Conservation (phyloP, 108 stramenopile species). For the Chaetoceros tenuissimus region DNA sequence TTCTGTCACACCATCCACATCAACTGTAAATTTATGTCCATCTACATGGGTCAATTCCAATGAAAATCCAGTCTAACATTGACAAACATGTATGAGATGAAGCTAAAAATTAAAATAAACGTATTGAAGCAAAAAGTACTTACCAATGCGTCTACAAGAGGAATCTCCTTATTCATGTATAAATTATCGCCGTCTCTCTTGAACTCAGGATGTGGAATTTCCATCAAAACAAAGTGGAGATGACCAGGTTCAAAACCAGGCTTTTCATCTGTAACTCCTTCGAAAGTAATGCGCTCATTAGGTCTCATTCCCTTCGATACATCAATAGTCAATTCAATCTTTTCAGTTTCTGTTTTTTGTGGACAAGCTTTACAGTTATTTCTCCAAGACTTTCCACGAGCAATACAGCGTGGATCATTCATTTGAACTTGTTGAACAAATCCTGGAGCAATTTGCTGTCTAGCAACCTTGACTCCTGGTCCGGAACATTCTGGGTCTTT, state of each 20-base stretch:
- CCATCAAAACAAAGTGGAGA: slow-evolving; percentile 64
- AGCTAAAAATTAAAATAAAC: not conserved
- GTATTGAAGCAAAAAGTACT: slow-evolving; percentile 15
- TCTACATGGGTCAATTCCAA: slow-evolving; percentile 71
- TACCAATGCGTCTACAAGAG: slow-evolving; percentile 85
- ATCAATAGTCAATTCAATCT: slow-evolving; percentile 89
- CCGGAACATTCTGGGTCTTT: slow-evolving; percentile 84
- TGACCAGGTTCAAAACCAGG: slow-evolving; percentile 79
- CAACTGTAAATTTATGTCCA: slow-evolving; percentile 56
- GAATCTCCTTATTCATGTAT: slow-evolving; percentile 79
- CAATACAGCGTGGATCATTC: slow-evolving; percentile 86
- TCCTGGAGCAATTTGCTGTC: slow-evolving; percentile 96
- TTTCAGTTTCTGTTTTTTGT: slow-evolving; percentile 86
- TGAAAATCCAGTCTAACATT: slow-evolving; percentile 64
- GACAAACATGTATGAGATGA: not conserved
- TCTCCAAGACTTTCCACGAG: slow-evolving; percentile 91
- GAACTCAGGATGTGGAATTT: slow-evolving; percentile 37
- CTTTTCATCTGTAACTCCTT: slow-evolving; percentile 84
- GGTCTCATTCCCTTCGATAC: slow-evolving; percentile 70
- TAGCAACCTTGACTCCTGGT: slow-evolving; percentile 72
- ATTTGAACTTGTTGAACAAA: slow-evolving; percentile 97
- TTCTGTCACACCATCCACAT: slow-evolving; percentile 63
- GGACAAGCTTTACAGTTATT: slow-evolving; percentile 81
- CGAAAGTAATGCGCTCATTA: slow-evolving; percentile 82
- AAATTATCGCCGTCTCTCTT: slow-evolving; percentile 81